Base-by-base conservation (phyloP, 371 early-diverging fungal species). In the Rozella allomycis region DNA sequence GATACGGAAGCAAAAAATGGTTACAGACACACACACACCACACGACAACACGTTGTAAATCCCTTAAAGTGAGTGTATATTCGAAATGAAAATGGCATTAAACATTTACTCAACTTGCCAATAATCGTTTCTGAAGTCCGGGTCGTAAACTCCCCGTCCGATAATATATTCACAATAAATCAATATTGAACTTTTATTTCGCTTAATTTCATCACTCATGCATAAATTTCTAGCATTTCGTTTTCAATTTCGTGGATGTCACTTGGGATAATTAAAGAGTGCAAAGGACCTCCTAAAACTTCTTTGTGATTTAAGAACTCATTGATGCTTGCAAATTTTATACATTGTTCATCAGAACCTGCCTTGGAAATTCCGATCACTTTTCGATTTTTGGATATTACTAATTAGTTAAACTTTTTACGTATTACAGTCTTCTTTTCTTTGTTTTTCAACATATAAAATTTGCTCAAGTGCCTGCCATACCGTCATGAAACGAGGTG, bases 401-500 rank as follows among this genome's bases (percentile, higher is more conserved):
- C n/a, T 32, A 32, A 11, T 30, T 11, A 13, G 9, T 9, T 30
- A 13, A 30, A 13, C 13, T 9, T 17, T 30, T 11, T 18, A 14
- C 9, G 8, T 17, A 29, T 17, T 29, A 14, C 17, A 14, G 17
- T 25, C 11, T 17, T 25, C 26, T 1, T 34, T 25, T 3, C 49
- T 33, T n/a, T 40, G 41, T 26, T 78, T 76, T 52, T 86, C 90
- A 30, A 83, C 62, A 54, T 91, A 88, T 17, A 93, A 55, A 33
- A 96, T 58, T 52, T 97, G 97, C 37, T 78, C 70, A 10, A 84
- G 66, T 16, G 93, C 91, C 43, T 73, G 74, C 54, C 85, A 84
- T 31, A 86, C 76, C 7, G 84, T 82, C 99, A 99, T 99, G 66
- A 72, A 99, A 23, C 96, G 63, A 40, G 94, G 88, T 12, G 91